A percentile compares a stretch with the other conserved stretches of the same genome.
These are phyloP conservation scores for Quercus parvula DNA, from an alignment of 306 rosid genomes.

Conservation along the genomic window DNA sequence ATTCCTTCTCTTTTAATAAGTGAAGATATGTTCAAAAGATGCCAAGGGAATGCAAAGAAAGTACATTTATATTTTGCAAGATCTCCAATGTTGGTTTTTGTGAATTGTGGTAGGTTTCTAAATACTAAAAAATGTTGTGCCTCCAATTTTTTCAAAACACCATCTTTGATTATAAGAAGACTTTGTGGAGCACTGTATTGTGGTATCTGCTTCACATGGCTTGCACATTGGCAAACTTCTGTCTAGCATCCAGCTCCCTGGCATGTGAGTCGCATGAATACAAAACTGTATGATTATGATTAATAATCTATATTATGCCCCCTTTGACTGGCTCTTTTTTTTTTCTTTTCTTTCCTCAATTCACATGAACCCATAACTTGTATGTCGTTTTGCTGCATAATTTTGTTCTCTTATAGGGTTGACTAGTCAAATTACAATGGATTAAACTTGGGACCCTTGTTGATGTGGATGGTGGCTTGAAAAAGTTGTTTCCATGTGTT, in stretches of 20 bases:
- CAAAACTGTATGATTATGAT: not conserved
- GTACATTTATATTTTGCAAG: not conserved
- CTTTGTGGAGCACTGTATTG: not conserved
- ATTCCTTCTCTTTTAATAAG: conserved; percentile 15
- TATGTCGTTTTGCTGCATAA: conserved; percentile 10
- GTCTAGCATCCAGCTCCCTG: conserved; percentile 1
- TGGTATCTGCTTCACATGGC: conserved; percentile 12
- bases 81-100: not conserved
- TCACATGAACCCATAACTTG: conserved; percentile 5
- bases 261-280: conserved; percentile 11
- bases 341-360: not conserved
- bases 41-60: not conserved
- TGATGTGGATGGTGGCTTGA: conserved; percentile 3
- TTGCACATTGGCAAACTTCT: not conserved
- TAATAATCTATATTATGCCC: conserved; percentile 12
- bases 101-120: not conserved
- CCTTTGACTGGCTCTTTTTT: not conserved
- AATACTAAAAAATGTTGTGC: not conserved
- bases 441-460: not conserved
- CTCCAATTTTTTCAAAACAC: not conserved
- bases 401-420: not conserved
- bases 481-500: conserved; percentile 32
- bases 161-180: not conserved
- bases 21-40: conserved; percentile 13
- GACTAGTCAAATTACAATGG: conserved; percentile 26